Evolutionary conservation across 768 basidiomycete genomes (phyloP).

Genomic region (Astraeus odoratus): DNA sequence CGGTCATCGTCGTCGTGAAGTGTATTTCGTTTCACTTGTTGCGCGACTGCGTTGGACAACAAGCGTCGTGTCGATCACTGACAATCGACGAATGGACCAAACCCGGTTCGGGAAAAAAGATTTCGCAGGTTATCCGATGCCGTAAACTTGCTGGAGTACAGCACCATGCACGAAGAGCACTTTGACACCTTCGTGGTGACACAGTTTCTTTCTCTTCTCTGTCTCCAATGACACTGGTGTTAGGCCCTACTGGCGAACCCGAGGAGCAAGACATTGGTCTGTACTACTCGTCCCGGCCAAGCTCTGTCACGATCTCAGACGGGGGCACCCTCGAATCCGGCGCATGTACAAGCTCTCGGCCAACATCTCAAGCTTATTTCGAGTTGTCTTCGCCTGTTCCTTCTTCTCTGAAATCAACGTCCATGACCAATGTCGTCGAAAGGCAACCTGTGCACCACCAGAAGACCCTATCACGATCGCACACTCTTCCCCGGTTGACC

Average conservation of each 20-base stretch:
- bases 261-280: slow-evolving; percentile 27
- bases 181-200: not conserved
- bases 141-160: too few species aligned
- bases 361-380: slow-evolving; percentile 11
- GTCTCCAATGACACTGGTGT: not conserved
- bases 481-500: slow-evolving; percentile 37
- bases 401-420: slow-evolving; percentile 26
- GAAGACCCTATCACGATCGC: slow-evolving; percentile 35
- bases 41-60: too few species aligned
- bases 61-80: too few species aligned
- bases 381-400: not conserved
- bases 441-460: slow-evolving; percentile 9
- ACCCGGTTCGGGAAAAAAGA: too few species aligned
- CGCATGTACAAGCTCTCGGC: slow-evolving; percentile 9
- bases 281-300: slow-evolving; percentile 20
- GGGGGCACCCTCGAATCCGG: slow-evolving; percentile 19
- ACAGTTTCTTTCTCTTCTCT: too few species aligned
- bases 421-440: slow-evolving; percentile 25
- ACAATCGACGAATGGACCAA: too few species aligned
- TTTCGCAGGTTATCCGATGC: too few species aligned
- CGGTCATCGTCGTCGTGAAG: slow-evolving; percentile 35
- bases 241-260: slow-evolving; percentile 8
- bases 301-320: slow-evolving; percentile 19
- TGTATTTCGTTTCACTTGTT: too few species aligned
- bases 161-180: not conserved